Base-by-base conservation (phyloP, 2,329 filamentous ascomycete genomes). In the Aspergillus floridensis region DNA sequence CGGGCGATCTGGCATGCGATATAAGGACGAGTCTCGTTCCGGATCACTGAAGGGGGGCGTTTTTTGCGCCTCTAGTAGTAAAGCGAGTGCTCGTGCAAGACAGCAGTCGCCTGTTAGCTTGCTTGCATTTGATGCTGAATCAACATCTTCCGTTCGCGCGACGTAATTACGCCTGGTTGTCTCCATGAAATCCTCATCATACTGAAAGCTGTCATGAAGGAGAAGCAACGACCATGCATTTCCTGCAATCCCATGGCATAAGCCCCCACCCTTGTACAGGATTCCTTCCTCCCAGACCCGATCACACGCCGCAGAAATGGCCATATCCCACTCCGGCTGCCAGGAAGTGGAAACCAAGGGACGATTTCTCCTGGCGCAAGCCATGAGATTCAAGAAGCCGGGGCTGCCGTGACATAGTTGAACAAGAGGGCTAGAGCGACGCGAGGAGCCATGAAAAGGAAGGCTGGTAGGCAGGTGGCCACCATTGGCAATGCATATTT, bases 401-500 rank as follows among this genome's bases (percentile, higher is more conserved):
- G 77, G 77, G 16, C 70, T 70, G 2, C 77, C 77, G 57, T 79
- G 77, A 35, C 77, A 79, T 35, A 79, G 66, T 49, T 79, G 77
- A 2, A 79, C 72, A 11, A 78, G 69, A 41, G 71, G 70, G 1
- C 69, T 72, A 12, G 59, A 22, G 32, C 63, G 66, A 4, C 6
- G 47, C 24, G 63, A 53, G 3, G 57, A 56, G 7, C 49, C 62
- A 32, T 63, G 68, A 2, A 65, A 63, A 1, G 77, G 77, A 26
- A 77, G 66, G 4, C 70, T 65, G 49, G 72, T 75, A 2, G 76
- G 76, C 3, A 79, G 66, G 57, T 79, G 75, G 7, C 77, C 77
- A 7, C 72, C 63, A 21, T 69, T 65, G 5, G 65, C 59, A 48
- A 76, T 71, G 54, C 68, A 72, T 7, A 77, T 56, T 12, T 67